A percentile compares a stretch with the other conserved stretches of the same genome.
Evolutionary conservation across 208 protist species (phyloP).

Genomic region (Trypanosoma melophagium): DNA sequence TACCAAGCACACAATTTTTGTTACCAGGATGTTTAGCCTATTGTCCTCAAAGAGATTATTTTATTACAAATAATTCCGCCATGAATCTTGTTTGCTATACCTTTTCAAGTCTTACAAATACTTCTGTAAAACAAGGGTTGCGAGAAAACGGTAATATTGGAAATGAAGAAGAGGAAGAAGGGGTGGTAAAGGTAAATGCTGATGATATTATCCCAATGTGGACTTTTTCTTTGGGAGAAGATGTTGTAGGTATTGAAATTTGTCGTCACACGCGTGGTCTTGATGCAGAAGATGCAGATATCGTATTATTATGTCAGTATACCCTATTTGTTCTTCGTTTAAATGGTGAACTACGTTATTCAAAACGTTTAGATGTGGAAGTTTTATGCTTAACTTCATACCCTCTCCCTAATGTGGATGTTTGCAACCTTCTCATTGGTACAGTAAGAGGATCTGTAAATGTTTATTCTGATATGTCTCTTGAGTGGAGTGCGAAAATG

Average conservation of each 20-base stretch:
- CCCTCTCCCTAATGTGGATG: slow-evolving; percentile 37
- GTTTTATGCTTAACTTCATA: slow-evolving; percentile 60
- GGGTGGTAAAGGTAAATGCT: slow-evolving; percentile 1
- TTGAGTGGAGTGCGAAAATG: slow-evolving; percentile 89
- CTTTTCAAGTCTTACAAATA: slow-evolving; percentile 58
- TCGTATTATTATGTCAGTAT: slow-evolving; percentile 81
- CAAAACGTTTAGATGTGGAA: slow-evolving; percentile 79
- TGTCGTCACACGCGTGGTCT: slow-evolving; percentile 54
- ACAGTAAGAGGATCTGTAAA: slow-evolving; percentile 63
- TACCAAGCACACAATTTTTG: slow-evolving; percentile 78
- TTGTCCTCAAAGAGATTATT: slow-evolving; percentile 43
- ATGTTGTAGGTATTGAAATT: slow-evolving; percentile 75
- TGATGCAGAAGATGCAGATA: slow-evolving; percentile 46
- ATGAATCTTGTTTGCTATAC: slow-evolving; percentile 84
- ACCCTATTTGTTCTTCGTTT: slow-evolving; percentile 70
- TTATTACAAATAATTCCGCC: slow-evolving; percentile 80
- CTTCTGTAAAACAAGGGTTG: not conserved
- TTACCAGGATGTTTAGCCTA: slow-evolving; percentile 77
- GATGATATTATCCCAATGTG: slow-evolving; percentile 35
- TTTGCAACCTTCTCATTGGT: slow-evolving; percentile 86
- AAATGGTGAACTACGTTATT: slow-evolving; percentile 43
- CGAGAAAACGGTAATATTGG: not conserved
- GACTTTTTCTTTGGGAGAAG: slow-evolving; percentile 85
- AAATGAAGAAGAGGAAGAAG: slow-evolving; percentile 18
- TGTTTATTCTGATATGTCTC: slow-evolving; percentile 79